These are phyloP conservation scores for Vanderwaltozyma polyspora DNA, from an alignment of 805 yeast genomes.

Conservation along the genomic window DNA sequence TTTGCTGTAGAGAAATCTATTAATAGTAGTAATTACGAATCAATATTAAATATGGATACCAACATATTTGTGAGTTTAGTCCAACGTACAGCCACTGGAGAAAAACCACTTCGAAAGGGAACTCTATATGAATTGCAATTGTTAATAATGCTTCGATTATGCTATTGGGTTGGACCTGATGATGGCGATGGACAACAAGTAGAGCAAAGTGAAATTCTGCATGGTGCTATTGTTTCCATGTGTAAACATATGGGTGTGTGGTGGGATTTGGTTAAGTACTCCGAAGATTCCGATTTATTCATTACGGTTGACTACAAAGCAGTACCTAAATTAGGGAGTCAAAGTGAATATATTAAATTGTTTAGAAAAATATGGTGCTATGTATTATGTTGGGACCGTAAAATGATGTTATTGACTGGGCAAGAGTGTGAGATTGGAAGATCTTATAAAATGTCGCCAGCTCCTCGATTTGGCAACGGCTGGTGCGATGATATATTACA, in stretches of 20 bases:
- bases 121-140: slow-evolving; percentile 21
- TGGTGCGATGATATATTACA: slow-evolving; percentile 15
- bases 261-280: slow-evolving; percentile 17
- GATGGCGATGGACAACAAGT: slow-evolving; percentile 25
- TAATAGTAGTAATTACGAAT: no score
- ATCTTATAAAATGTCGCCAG: no score
- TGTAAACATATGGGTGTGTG: slow-evolving; percentile 22
- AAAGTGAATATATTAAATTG: slow-evolving; percentile 9
- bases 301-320: slow-evolving; percentile 12
- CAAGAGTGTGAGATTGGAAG: slow-evolving; percentile 20
- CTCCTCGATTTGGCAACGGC: slow-evolving; percentile 1
- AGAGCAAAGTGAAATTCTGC: slow-evolving; percentile 20
- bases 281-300: slow-evolving; percentile 8
- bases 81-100: slow-evolving; percentile 14
- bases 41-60: slow-evolving; percentile 12
- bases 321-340: slow-evolving; percentile 13
- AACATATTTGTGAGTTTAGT: slow-evolving; percentile 17
- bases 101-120: slow-evolving; percentile 20
- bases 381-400: slow-evolving; percentile 24
- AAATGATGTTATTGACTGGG: slow-evolving; percentile 20
- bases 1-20: no score
- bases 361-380: slow-evolving; percentile 19
- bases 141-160: slow-evolving; percentile 19
- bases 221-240: slow-evolving; percentile 21
- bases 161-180: slow-evolving; percentile 26